Base-by-base conservation (phyloP, 2,329 filamentous ascomycete genomes). In the Cytospora piceicola region DNA sequence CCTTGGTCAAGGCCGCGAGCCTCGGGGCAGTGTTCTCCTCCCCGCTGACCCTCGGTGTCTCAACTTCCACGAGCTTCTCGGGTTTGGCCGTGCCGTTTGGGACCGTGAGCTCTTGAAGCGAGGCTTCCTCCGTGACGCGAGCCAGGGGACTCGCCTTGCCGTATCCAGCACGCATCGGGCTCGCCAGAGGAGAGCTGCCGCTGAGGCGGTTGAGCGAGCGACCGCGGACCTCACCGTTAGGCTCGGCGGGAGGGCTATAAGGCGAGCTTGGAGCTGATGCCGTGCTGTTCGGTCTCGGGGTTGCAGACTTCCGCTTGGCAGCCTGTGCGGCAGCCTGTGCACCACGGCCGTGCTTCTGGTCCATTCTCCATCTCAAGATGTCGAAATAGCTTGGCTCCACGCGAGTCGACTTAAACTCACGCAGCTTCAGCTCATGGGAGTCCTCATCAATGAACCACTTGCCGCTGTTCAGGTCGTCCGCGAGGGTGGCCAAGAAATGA, bases 361-460 rank as follows among this genome's bases (percentile, higher is more conserved):
- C 95, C 79, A 91, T 89, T 75, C 95, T 89, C 93, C 95, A 98
- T 71, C 95, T 87, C 72, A 99, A 81, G 74, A 99, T 97, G 75
- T 96, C 94, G 74, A 99, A 89, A 77, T 98, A 99, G 30, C 90
- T 85, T 24, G 95, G 95, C 78, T 98, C 94, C 63, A 97, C 92
- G 63, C 92, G 92, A 70, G 90, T 87, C 61, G 89, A 86, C 82
- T 92, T 95, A 82, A 98, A 98, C 76, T 96, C 93, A 72, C 91
- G 88, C 73, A 99, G 82, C 80, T 96, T 97, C 71, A 99, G 85
- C 78, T 98, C 95, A 72, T 90, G 88, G 63, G 85, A 92, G 20
- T 99, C 95, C 73, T 99, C 95, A 70, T 98, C 94, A 61, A 99
- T 91, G 72, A 88, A 91, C 83, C 93, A 94, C 77, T 97, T 96